These are phyloP conservation scores for Dictyophora rubrovolvata DNA, from an alignment of 768 basidiomycete genomes.

Conservation along the genomic window DNA sequence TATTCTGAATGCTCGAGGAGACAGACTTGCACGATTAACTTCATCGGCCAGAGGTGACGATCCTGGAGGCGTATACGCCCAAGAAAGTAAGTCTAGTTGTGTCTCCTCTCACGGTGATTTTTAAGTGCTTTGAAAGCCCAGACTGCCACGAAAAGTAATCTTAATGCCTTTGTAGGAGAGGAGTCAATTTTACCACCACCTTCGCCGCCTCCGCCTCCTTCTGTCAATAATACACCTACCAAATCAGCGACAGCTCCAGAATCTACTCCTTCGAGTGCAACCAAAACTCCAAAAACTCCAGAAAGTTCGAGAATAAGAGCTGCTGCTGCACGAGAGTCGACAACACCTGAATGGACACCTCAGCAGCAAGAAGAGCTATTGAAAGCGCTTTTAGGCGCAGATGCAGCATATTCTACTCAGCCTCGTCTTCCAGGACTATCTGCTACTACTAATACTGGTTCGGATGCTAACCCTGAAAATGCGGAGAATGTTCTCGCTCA, in stretches of 20 bases:
- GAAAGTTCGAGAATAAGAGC: slow-evolving; percentile 17
- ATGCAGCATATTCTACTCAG: slow-evolving; percentile 5
- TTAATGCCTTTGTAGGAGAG: slow-evolving; percentile 34
- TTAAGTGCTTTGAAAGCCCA: not conserved
- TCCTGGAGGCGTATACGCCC: slow-evolving; percentile 38
- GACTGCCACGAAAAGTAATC: not conserved
- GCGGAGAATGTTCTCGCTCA: slow-evolving; percentile 23
- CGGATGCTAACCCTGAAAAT: slow-evolving; percentile 5
- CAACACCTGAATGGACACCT: slow-evolving; percentile 53
- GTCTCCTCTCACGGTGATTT: slow-evolving; percentile 8
- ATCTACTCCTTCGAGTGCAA: slow-evolving; percentile 31
- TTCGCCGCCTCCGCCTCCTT: slow-evolving; percentile 21
- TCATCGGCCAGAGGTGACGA: slow-evolving; percentile 67
- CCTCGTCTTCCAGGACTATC: not conserved
- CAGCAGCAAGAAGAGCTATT: slow-evolving; percentile 64
- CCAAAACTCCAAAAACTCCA: slow-evolving; percentile 20
- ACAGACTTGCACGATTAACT: slow-evolving; percentile 72
- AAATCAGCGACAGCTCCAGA: slow-evolving; percentile 11
- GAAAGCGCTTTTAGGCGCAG: slow-evolving; percentile 44
- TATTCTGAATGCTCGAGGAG: slow-evolving; percentile 58
- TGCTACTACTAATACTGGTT: not conserved
- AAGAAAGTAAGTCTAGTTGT: slow-evolving; percentile 32
- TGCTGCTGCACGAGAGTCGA: not conserved
- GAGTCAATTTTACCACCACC: slow-evolving; percentile 34
- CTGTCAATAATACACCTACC: slow-evolving; percentile 13